Base-by-base conservation (phyloP, 495 filamentous ascomycete species). In the Thozetella sp. region DNA sequence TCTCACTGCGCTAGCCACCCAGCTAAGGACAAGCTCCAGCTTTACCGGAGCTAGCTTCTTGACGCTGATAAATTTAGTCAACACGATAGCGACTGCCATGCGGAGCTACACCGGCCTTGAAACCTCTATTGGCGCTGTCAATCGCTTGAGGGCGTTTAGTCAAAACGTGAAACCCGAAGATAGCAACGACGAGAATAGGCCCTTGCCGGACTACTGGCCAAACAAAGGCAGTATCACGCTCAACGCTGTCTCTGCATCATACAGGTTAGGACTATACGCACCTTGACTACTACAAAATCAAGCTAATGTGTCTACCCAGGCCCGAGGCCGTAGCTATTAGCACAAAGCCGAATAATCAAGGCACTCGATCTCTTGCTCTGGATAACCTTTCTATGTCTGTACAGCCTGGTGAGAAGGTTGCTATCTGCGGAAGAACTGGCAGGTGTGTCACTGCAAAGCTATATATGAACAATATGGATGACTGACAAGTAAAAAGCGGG, bases 41-140 rank as follows among this genome's bases (percentile, higher is more conserved):
- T 82, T 77, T 51, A 73, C 83, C 13, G 87, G 86, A 27, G 80
- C 87, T 9, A 83, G 86, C 0, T 50, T 70, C 12, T 40, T 63
- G 22, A 59, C 56, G 9, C 40, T 68, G 10, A 65, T 70, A 54
- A 48, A 19, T 6, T 70, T 68, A 12, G 62, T 60, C 6, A 52
- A 56, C 17, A 57, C 26, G 15, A 25, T 69, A 2, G 57, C 60
- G 12, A 25, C 24, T 1, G 22, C 64, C 6, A 56, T 68, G 20
- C 43, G 24, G 19, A 63, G 22, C 19, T 81, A 68, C 56, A 78
- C 76, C 0, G 23, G 58, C 20, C 65, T 82, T 12, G 80, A 83
- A 50, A 78, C 73, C 0, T 79, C 72, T 0, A 67, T 88, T 25
- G 84, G 84, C 0, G 83, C 83, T 19, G 77, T 88, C 9, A 68